Evolutionary conservation across 768 basidiomycete genomes (phyloP).

Genomic region (Panaeolus papilionaceus): DNA sequence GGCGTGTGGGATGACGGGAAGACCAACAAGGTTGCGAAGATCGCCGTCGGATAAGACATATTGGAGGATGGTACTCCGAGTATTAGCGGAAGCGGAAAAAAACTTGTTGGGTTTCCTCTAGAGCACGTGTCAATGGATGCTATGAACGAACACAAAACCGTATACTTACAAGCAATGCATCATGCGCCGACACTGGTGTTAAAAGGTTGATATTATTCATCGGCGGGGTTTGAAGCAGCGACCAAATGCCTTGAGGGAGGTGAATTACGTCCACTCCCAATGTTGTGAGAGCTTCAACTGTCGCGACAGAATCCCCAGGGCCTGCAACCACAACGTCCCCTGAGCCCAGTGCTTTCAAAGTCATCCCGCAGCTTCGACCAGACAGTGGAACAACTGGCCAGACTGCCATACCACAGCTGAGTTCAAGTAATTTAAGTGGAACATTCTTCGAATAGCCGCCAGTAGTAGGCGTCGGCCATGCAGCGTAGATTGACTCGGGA

Average conservation of each 20-base stretch:
- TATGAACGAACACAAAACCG: background rate
- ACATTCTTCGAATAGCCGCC: slow-evolving; percentile 45
- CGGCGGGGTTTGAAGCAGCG: slow-evolving; percentile 29
- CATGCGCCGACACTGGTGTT: slow-evolving; percentile 38
- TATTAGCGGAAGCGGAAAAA: slow-evolving; percentile 21
- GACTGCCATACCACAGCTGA: slow-evolving; percentile 30
- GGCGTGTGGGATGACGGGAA: slow-evolving; percentile 43
- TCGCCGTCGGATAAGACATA: slow-evolving; percentile 44
- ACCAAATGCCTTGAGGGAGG: slow-evolving; percentile 42
- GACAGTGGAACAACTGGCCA: slow-evolving; percentile 41
- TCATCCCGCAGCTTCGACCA: background rate
- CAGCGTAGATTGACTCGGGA: slow-evolving; percentile 29
- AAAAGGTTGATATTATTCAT: slow-evolving; percentile 24
- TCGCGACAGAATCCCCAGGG: slow-evolving; percentile 24
- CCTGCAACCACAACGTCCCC: slow-evolving; percentile 34
- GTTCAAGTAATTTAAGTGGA: slow-evolving; percentile 34
- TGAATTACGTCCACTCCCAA: slow-evolving; percentile 41
- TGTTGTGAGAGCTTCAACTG: slow-evolving; percentile 34
- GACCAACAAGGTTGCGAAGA: slow-evolving; percentile 40
- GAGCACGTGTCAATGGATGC: background rate
- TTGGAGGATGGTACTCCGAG: slow-evolving; percentile 25
- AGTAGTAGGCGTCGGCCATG: slow-evolving; percentile 44
- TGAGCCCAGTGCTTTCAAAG: slow-evolving; percentile 23
- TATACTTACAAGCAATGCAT: slow-evolving; percentile 36
- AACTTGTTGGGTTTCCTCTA: slow-evolving; percentile 24